Percentiles rank a stretch among this genome's conserved stretches.
Conservation (phyloP, 2,329 filamentous ascomycete genomes). For the Phyllachora maydis region DNA sequence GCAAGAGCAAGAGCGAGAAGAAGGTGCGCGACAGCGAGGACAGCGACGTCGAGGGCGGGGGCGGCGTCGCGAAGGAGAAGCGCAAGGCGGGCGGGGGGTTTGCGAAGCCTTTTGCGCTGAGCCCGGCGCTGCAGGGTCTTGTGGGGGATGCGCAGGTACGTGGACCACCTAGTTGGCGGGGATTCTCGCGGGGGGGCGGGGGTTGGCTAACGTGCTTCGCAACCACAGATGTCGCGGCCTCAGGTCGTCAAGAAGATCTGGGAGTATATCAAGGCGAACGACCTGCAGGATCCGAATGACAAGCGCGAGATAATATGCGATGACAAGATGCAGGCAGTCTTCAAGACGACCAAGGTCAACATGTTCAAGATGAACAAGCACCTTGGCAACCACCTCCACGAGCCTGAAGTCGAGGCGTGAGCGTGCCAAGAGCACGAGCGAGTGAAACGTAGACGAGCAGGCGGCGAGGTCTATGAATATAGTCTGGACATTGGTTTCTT, state of each 20-base stretch:
- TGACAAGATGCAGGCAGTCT: slow-evolving; percentile 75
- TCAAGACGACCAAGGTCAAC: slow-evolving; percentile 77
- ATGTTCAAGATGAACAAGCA: slow-evolving; percentile 99
- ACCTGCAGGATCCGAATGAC: slow-evolving; percentile 78
- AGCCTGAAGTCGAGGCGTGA: no score
- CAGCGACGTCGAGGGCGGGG: slow-evolving; percentile 49
- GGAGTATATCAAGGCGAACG: slow-evolving; percentile 77
- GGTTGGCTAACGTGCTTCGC: no score
- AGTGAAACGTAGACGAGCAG: no score
- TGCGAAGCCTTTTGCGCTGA: slow-evolving; percentile 67
- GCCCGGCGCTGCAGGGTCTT: slow-evolving; percentile 45
- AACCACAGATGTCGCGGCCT: slow-evolving; percentile 58
- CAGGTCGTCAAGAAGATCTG: slow-evolving; percentile 94
- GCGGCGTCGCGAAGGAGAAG: slow-evolving; percentile 39
- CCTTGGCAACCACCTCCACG: slow-evolving; percentile 73
- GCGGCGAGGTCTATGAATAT: no score
- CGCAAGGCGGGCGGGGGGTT: slow-evolving; percentile 84
- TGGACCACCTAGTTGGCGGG: slow-evolving; percentile 3
- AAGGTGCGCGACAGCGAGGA: slow-evolving; percentile 64
- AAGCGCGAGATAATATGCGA: slow-evolving; percentile 89
- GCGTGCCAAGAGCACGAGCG: no score
- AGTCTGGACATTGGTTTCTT: no score
- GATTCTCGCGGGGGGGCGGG: no score
- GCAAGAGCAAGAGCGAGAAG: slow-evolving; percentile 54
- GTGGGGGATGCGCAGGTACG: slow-evolving; percentile 47